These are phyloP conservation scores for Immersiella caudata DNA, from an alignment of 495 filamentous ascomycete genomes.

Conservation along the genomic window DNA sequence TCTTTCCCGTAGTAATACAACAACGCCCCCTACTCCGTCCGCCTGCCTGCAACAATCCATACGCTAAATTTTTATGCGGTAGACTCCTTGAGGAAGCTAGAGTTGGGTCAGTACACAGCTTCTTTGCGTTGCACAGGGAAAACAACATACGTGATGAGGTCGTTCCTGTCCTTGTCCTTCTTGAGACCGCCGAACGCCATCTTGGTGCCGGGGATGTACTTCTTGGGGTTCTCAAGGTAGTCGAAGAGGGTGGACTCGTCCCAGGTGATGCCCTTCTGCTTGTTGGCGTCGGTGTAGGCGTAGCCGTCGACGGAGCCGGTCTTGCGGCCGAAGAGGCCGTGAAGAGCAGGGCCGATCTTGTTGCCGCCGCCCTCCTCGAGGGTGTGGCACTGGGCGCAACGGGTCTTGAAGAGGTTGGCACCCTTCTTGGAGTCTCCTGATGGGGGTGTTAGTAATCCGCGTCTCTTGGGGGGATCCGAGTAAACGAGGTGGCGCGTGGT, in stretches of 20 bases:
- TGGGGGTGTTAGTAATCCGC: conserved; percentile 40
- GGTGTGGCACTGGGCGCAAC: conserved; percentile 98
- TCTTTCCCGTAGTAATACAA: conserved; percentile 21
- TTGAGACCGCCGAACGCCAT: conserved; percentile 99
- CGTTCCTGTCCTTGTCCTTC: conserved; percentile 99
- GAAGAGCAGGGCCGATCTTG: conserved; percentile 96
- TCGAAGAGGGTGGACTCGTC: conserved; percentile 75
- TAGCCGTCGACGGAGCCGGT: conserved; percentile 88
- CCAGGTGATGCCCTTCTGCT: conserved; percentile 91
- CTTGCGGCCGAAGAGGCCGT: conserved; percentile 97
- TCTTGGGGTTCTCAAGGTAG: conserved; percentile 63
- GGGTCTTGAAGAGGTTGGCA: conserved; percentile 99
- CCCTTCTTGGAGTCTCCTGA: conserved; percentile 94
- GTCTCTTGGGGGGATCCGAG: not conserved
- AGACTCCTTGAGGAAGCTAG: conserved; percentile 67
- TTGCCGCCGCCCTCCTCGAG: conserved; percentile 82
- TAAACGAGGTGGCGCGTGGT: not conserved
- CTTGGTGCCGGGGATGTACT: conserved; percentile 96
- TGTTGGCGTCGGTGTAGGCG: conserved; percentile 99
- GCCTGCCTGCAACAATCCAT: not conserved
- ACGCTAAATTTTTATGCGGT: conserved; percentile 52
- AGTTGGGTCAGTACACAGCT: not conserved
- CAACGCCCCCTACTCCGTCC: conserved; percentile 9
- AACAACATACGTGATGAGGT: conserved; percentile 88
- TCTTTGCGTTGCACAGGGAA: conserved; percentile 19